Base-by-base conservation (phyloP, 768 basidiomycete species). In the Hortiboletus flavorubellus region DNA sequence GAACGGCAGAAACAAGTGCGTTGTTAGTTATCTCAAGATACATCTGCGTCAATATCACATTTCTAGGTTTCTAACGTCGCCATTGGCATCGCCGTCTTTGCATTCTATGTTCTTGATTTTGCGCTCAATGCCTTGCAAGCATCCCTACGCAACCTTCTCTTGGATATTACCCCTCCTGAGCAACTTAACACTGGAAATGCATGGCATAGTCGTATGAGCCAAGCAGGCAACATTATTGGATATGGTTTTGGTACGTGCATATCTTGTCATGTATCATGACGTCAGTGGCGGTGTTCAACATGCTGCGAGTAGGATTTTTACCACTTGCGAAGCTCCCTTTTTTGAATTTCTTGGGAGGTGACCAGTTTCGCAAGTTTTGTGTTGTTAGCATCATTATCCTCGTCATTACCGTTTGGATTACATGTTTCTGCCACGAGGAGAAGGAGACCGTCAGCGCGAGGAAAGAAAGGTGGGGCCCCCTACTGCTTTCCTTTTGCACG, bases 291-390 rank as follows among this genome's bases (percentile, higher is more conserved):
- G 23, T 39, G 8, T 55, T 70, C 15, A 68, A 43, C 33, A 30
- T 7, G 38, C 35, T 35, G 34, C 18, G 46, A 3, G 15, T 61
- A 87, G 93, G 95, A 16, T 98, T 93, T 73, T 70, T 97, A 51
- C 92, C 96, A n/a, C 81, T 99, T 38, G 85, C 83, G 0, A 76
- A 84, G 53, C 76, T 94, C 49, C 89, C 92, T 7, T 72, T 94
- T 51, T 79, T 99, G 46, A 72, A 82, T 29, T 80, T 90, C 31
- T 75, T 98, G 39, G 95, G 94, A 45, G 95, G 94, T 6, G 84
- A 82, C 37, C 96, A 99, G 69, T 99, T 99, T 75, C 83, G 96
- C 62, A 98, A 96, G 69, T 93, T 99, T 68, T 98, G 94, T 64
- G 77, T 98, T 44, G 76, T 98, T 58, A 87, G 86, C 64, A 85